Conservation (phyloP, 1,139 yeast genomes). For the Kluyveromyces sp. region DNA sequence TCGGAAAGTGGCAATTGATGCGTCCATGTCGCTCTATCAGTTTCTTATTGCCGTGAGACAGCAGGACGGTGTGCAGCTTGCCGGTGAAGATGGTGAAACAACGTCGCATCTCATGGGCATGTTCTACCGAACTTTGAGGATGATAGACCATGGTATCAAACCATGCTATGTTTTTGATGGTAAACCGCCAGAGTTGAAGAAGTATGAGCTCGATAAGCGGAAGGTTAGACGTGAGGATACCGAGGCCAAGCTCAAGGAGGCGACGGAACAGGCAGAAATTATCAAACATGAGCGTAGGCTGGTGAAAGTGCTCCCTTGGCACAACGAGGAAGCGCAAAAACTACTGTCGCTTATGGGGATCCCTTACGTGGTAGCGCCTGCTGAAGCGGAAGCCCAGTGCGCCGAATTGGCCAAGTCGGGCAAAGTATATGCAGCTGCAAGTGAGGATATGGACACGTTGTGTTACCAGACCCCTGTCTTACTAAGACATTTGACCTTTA, state of each 20-base stretch:
- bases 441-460: slow-evolving; percentile 97
- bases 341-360: slow-evolving; percentile 85
- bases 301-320: slow-evolving; percentile 80
- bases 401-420: slow-evolving; percentile 86
- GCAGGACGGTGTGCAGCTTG: slow-evolving; percentile 90
- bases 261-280: slow-evolving; percentile 49
- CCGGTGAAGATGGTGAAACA: slow-evolving; percentile 84
- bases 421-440: slow-evolving; percentile 92
- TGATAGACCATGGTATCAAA: slow-evolving; percentile 86
- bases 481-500: slow-evolving; percentile 81
- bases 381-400: slow-evolving; percentile 98
- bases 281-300: slow-evolving; percentile 84
- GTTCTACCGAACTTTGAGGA: slow-evolving; percentile 82
- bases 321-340: slow-evolving; percentile 86
- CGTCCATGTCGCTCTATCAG: slow-evolving; percentile 88
- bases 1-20: slow-evolving; percentile 83
- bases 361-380: slow-evolving; percentile 88
- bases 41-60: slow-evolving; percentile 93
- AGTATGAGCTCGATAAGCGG: slow-evolving; percentile 88
- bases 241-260: slow-evolving; percentile 44
- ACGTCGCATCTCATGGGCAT: slow-evolving; percentile 95
- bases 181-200: slow-evolving; percentile 76
- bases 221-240: slow-evolving; percentile 78
- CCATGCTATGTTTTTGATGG: slow-evolving; percentile 98
- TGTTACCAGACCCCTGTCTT: slow-evolving; percentile 83